Evolutionary conservation across 768 basidiomycete species (phyloP), one percentile per base, ranked within the genome.

Genomic region (Holtermanniella nyarrowii): DNA sequence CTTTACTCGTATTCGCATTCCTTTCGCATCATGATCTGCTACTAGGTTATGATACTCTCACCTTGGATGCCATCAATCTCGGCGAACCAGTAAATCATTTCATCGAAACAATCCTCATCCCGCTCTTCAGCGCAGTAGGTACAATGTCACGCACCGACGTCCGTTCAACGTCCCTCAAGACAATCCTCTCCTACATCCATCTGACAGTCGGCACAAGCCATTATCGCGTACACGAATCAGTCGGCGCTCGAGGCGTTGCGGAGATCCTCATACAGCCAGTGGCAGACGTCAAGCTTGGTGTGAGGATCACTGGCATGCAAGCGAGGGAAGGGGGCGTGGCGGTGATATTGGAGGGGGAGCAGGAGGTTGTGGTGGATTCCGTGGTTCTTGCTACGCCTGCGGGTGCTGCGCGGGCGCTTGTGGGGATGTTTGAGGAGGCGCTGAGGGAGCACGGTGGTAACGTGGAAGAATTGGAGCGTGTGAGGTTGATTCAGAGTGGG

Each of bases 321-420:
- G 26, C 20, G 55, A 23, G 20, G 14, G 44, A 48, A 4, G 48
- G 44, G 41, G 44, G 48, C 16, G 46, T 56, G 21, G 25, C 5
- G n/a, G 26, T 55, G 3, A 47, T 20, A 24, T 44, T 50, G 24
- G 26, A 45, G 47, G 20, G 23, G n/a, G 40, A 5, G 44, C 24
- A 21, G 21, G 42, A 24, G 20, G 27, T 64, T 7, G 7, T 31
- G 5, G 86, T 86, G 60, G 76, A 79, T 45, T 81, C 83, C 62
- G 70, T 88, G 52, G 71, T 86, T 4, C 75, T 86, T 45, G 85
- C 83, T 4, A 86, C 85, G 0, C 84, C 86, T 65, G 85, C 85
- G 4, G 78, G 78, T 44, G 77, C 79, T 24, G 84, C 82, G 13
- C 68, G 74, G 13, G 74, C 75, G 4, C 70, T 86, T 3, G 69